phyloP scores from a whole-genome alignment of 2,329 filamentous ascomycete genomes.

The Aspergillus sp. region DNA sequence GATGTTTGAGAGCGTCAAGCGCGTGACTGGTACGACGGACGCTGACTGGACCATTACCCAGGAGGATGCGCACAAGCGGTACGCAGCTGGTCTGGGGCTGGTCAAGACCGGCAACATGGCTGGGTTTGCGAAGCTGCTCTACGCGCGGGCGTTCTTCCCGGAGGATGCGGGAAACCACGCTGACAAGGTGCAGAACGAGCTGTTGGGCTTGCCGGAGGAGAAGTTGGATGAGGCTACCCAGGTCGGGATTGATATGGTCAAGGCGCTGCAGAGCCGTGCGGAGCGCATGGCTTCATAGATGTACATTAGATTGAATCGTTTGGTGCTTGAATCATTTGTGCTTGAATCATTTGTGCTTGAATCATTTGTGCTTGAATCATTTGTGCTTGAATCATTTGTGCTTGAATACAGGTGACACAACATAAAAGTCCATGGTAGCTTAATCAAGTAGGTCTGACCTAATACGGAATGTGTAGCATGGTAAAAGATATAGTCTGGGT shows the following conservation, averaged over 20 bases:
- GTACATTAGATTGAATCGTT: too few species aligned
- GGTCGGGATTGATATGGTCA: slow-evolving; percentile 48
- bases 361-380: too few species aligned
- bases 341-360: too few species aligned
- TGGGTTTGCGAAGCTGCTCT: slow-evolving; percentile 55
- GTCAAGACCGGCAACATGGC: slow-evolving; percentile 45
- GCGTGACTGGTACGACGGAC: slow-evolving; percentile 57
- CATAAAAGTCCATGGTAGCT: too few species aligned
- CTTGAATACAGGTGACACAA: too few species aligned
- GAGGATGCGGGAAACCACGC: slow-evolving; percentile 44
- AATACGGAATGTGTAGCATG: too few species aligned
- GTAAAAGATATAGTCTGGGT: too few species aligned
- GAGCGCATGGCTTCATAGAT: slow-evolving; percentile 27
- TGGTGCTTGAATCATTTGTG: too few species aligned
- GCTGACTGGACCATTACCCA: slow-evolving; percentile 60
- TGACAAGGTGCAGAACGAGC: slow-evolving; percentile 50
- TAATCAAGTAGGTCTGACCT: too few species aligned
- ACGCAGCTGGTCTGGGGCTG: slow-evolving; percentile 46
- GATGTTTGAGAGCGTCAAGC: slow-evolving; percentile 62
- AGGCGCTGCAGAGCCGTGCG: slow-evolving; percentile 26
- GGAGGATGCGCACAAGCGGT: slow-evolving; percentile 50
- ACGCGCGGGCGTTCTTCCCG: slow-evolving; percentile 54
- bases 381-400: too few species aligned
- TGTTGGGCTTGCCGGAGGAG: slow-evolving; percentile 59
- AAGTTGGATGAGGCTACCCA: slow-evolving; percentile 58